Evolutionary conservation across 176 grass and related monocot genomes (phyloP).

Genomic region (Metroxylon sagu): DNA sequence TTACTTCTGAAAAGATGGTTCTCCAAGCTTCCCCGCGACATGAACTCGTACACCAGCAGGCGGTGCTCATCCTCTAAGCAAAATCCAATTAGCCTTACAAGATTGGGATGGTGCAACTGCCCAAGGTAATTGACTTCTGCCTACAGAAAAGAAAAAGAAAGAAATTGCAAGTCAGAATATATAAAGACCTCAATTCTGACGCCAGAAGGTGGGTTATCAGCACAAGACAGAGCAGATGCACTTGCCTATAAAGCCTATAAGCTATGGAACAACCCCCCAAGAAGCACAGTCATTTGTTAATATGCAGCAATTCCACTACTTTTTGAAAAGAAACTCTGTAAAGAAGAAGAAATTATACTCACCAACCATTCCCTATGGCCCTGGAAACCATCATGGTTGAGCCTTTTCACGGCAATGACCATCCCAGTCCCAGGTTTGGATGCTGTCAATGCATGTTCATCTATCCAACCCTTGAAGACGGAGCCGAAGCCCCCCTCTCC

Average conservation of each 20-base stretch:
- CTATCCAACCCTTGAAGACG: conserved; percentile 88
- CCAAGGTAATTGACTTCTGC: conserved; percentile 88
- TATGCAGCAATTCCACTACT: too few species aligned
- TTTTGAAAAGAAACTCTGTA: too few species aligned
- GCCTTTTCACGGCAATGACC: conserved; percentile 72
- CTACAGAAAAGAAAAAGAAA: conserved; percentile 13
- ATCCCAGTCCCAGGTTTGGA: conserved; percentile 65
- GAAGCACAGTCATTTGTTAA: too few species aligned
- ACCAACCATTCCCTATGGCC: conserved; percentile 92
- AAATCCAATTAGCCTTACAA: conserved; percentile 80
- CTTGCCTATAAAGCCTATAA: too few species aligned
- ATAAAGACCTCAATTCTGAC: too few species aligned
- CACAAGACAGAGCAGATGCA: too few species aligned
- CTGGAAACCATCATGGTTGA: conserved; percentile 72
- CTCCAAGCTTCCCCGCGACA: conserved; percentile 92
- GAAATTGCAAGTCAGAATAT: background rate
- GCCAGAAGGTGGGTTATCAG: too few species aligned
- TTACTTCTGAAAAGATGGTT: conserved; percentile 97
- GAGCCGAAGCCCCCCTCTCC: conserved; percentile 81
- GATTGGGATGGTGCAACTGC: conserved; percentile 74
- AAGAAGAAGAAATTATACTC: conserved; percentile 10
- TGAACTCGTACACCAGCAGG: conserved; percentile 82
- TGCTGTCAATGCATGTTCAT: conserved; percentile 49
- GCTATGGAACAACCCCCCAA: too few species aligned
- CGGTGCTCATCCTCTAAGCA: conserved; percentile 77